A percentile compares a stretch with the other conserved stretches of the same genome.
phyloP scores from a whole-genome alignment of 2,329 filamentous ascomycete species.

The Neurospora sp. region DNA sequence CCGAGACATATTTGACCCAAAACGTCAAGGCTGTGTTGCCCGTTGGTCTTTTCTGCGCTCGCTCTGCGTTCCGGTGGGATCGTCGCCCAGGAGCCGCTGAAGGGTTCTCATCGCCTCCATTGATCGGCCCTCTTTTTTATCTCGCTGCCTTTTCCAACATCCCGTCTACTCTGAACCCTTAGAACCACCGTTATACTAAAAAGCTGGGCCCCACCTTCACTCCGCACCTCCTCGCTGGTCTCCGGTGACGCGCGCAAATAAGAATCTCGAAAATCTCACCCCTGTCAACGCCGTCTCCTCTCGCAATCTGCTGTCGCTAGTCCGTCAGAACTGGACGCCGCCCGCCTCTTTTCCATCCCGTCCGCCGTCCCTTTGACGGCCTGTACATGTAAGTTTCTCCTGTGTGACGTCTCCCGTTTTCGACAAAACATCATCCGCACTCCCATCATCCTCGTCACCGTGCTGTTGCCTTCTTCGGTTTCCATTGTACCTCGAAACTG shows the following conservation, averaged over 20 bases:
- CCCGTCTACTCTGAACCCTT: background rate
- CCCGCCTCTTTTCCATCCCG: background rate
- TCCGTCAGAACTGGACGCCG: background rate
- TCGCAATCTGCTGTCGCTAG: background rate
- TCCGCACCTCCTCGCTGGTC: slow-evolving; percentile 1
- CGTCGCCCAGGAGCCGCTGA: background rate
- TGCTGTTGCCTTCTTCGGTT: background rate
- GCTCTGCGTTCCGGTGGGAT: background rate
- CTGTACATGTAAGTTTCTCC: background rate
- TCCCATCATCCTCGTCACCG: background rate
- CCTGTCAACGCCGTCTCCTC: background rate
- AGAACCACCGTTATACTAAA: slow-evolving; percentile 5
- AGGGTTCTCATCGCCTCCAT: background rate
- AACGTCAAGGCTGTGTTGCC: background rate
- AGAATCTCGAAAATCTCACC: slow-evolving; percentile 3
- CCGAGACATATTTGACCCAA: background rate
- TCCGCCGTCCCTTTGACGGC: background rate
- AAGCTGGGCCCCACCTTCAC: background rate
- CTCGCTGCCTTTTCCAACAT: background rate
- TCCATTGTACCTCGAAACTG: background rate
- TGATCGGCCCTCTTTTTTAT: background rate
- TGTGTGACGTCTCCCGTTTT: background rate
- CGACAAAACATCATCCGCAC: background rate
- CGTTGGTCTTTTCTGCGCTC: background rate
- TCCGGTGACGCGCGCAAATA: slow-evolving; percentile 8